A percentile compares a stretch with the other conserved stretches of the same genome.
Conservation (phyloP, 2,329 filamentous ascomycete genomes). For the Intubia oerlemansii region DNA sequence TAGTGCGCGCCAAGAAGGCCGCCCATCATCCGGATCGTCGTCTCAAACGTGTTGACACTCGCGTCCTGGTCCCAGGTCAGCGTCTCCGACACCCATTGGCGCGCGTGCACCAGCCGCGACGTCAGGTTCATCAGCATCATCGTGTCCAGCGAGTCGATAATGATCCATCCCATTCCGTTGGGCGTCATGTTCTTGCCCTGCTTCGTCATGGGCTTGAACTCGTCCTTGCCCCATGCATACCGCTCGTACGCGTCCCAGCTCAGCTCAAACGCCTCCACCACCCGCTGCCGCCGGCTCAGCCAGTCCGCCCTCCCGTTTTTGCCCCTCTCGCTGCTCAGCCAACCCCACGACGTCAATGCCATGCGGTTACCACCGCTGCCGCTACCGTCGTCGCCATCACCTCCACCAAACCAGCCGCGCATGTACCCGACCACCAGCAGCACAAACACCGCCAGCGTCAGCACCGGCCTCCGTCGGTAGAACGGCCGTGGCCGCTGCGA, state of each 20-base stretch:
- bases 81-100: conserved; percentile 69
- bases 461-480: conserved; percentile 41
- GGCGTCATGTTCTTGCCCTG: conserved; percentile 65
- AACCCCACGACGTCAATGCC: conserved; percentile 27
- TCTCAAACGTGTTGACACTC: conserved; percentile 95
- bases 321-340: conserved; percentile 29
- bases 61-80: conserved; percentile 80
- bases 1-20: conserved; percentile 88
- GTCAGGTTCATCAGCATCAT: conserved; percentile 98
- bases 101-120: conserved; percentile 58
- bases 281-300: conserved; percentile 54
- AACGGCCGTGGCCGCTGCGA: conserved; percentile 35
- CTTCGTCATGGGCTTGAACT: conserved; percentile 70
- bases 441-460: conserved; percentile 28
- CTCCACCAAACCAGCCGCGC: conserved; percentile 46
- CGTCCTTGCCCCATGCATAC: conserved; percentile 84
- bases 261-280: conserved; percentile 73
- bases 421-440: conserved; percentile 46
- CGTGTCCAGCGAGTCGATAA: conserved; percentile 87
- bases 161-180: conserved; percentile 90
- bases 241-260: conserved; percentile 88
- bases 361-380: conserved; percentile 14
- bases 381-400: no score
- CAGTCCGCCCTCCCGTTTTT: conserved; percentile 39
- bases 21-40: conserved; percentile 91